Evolutionary conservation across 2,329 filamentous ascomycete genomes (phyloP).

Genomic region (Penicillium sp.): DNA sequence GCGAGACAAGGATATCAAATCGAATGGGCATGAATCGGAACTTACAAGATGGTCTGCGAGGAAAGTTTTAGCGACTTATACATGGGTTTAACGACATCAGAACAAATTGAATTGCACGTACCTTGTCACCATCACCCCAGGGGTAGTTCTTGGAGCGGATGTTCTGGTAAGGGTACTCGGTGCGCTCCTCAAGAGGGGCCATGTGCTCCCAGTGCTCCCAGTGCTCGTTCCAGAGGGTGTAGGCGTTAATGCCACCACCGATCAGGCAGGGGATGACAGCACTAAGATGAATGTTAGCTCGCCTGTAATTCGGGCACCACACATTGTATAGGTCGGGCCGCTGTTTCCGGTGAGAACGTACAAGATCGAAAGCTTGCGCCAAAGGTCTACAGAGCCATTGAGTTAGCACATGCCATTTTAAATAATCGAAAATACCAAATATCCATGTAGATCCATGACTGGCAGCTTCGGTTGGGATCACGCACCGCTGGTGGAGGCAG

Average conservation of each 20-base stretch:
- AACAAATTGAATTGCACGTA: slow-evolving; percentile 40
- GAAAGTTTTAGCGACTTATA: slow-evolving; percentile 9
- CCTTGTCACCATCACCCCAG: slow-evolving; percentile 96
- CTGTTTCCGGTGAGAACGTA: slow-evolving; percentile 54
- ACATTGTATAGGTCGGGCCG: not conserved
- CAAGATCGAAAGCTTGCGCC: slow-evolving; percentile 96
- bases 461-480: slow-evolving; percentile 23
- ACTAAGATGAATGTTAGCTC: slow-evolving; percentile 49
- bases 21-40: slow-evolving; percentile 18
- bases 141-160: slow-evolving; percentile 93
- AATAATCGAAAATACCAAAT: not conserved
- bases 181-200: slow-evolving; percentile 83
- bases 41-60: slow-evolving; percentile 66
- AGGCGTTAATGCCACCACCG: slow-evolving; percentile 77
- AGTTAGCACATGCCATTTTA: slow-evolving; percentile 22
- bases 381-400: slow-evolving; percentile 66
- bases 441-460: not conserved
- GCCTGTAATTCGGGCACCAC: not conserved
- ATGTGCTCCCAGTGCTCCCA: slow-evolving; percentile 93
- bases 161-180: slow-evolving; percentile 97
- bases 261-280: slow-evolving; percentile 72
- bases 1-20: not conserved
- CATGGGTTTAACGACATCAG: not conserved
- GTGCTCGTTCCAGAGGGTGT: slow-evolving; percentile 89
- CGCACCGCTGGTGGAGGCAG: slow-evolving; percentile 78